Base-by-base conservation (phyloP, 441 rosid species). In the Mallotus japonicus region DNA sequence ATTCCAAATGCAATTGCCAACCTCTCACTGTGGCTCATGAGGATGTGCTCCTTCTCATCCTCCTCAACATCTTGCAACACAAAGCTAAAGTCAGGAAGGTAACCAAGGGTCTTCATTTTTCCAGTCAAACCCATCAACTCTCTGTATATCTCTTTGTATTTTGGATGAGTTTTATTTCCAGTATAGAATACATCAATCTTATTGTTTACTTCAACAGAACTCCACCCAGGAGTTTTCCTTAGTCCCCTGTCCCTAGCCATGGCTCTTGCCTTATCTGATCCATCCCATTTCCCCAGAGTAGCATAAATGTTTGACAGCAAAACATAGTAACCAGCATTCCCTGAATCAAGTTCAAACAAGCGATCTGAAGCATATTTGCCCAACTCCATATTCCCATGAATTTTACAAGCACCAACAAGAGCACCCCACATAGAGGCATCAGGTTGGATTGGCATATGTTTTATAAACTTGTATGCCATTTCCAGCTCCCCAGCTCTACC, bases 171-270 rank as follows among this genome's bases (percentile, higher is more conserved):
- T 81, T 76, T 87, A 70, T 79, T 85, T 55, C 91, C 91, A 0
- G 85, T 86, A 74, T 88, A 88, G 80, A 89, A 91, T 62, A 89
- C 88, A 63, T 88, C 87, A 15, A 91, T 84, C 75, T 64, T 80
- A 73, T 87, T 86, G 71, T 86, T 82, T 67, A 82, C 73, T 82
- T 85, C 89, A 17, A 88, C 81, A 14, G 92, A 86, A 80, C 96
- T 88, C 97, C 96, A 87, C 37, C 92, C 97, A 9, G 97, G 96
- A 58, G 84, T 85, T 83, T 92, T 92, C 87, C 75, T 87, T 79
- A 90, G 74, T 65, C 96, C 92, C 70, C 79, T 83, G 50, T 75
- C 86, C 75, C 87, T 81, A 16, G 91, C 90, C n/a, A 85, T 69
- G 9, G 90, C 77, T 70, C 94, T 82, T 74, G 85, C 82, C 67